Conservation (phyloP, 176 grass and related monocot genomes). For the Miscanthus lutarioriparius region DNA sequence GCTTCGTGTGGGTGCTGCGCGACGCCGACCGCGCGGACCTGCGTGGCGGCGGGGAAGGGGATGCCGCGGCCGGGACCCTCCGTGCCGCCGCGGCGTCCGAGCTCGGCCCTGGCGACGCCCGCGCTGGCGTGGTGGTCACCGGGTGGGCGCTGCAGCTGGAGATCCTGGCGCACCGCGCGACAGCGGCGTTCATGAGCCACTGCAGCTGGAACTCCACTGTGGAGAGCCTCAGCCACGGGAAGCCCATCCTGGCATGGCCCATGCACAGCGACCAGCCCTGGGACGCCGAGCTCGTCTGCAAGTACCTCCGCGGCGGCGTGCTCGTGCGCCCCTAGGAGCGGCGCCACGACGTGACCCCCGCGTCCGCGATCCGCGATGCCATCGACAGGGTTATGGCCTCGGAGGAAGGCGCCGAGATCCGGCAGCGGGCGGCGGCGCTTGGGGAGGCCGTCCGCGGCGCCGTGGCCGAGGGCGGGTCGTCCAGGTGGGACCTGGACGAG, state of each 20-base stretch:
- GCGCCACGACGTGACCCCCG: conserved; percentile 29
- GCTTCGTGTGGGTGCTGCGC: conserved; percentile 60
- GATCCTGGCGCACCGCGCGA: conserved; percentile 59
- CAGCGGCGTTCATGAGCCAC: conserved; percentile 76
- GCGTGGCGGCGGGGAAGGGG: background rate
- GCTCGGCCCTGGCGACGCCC: background rate
- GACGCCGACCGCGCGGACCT: conserved; percentile 49
- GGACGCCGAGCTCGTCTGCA: conserved; percentile 61
- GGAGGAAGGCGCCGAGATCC: conserved; percentile 39
- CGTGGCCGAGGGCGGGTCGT: no score
- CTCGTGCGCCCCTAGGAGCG: conserved; percentile 54
- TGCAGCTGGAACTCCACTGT: conserved; percentile 85
- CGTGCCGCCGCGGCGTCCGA: conserved; percentile 2
- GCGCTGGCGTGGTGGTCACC: conserved; percentile 28
- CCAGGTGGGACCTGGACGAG: no score
- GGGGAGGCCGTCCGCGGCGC: no score
- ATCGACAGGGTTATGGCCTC: conserved; percentile 41
- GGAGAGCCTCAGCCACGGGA: conserved; percentile 61
- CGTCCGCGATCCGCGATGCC: conserved; percentile 30
- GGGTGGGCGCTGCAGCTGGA: conserved; percentile 82
- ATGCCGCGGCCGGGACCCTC: background rate
- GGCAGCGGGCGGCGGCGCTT: no score
- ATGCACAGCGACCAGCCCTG: conserved; percentile 76
- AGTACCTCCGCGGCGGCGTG: conserved; percentile 49
- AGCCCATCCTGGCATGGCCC: conserved; percentile 67